Conservation (phyloP, 2,329 filamentous ascomycete genomes). For the Gaeumannomyces sp. region DNA sequence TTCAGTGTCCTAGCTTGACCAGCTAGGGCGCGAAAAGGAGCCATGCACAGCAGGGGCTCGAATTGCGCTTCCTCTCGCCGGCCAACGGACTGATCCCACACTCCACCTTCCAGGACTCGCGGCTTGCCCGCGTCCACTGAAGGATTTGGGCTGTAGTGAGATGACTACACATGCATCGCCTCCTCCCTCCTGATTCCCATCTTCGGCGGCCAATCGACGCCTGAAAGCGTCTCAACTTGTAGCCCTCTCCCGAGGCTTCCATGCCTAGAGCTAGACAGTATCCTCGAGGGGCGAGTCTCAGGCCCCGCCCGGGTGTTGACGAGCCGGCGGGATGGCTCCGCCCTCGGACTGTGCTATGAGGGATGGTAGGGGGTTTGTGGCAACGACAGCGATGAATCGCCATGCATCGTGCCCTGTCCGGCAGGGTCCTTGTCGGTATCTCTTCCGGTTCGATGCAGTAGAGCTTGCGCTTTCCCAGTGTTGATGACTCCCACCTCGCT, state of each 20-base stretch:
- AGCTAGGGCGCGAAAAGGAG: not conserved
- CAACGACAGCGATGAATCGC: conserved; percentile 13
- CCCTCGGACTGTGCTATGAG: not conserved
- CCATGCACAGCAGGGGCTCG: not conserved
- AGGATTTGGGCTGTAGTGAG: conserved; percentile 13
- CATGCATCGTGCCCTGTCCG: conserved; percentile 24
- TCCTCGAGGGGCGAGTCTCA: not conserved
- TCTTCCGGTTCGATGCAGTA: conserved; percentile 13
- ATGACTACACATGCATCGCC: conserved; percentile 9
- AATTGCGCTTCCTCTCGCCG: not conserved
- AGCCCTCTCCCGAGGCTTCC: not conserved
- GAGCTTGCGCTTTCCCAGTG: conserved; percentile 23
- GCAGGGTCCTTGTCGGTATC: conserved; percentile 20
- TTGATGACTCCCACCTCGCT: conserved; percentile 24
- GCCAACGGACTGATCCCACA: not conserved
- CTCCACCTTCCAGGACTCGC: not conserved
- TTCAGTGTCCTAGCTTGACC: not conserved
- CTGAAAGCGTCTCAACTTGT: not conserved
- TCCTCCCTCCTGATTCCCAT: conserved; percentile 6
- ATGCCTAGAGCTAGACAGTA: not conserved
- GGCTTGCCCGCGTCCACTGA: conserved; percentile 5
- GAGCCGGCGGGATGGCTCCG: not conserved
- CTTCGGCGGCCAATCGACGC: not conserved
- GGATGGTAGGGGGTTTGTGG: not conserved
- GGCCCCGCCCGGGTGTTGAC: not conserved